Evolutionary conservation across 2,329 filamentous ascomycete genomes (phyloP).

Genomic region (Massarina eburnea): DNA sequence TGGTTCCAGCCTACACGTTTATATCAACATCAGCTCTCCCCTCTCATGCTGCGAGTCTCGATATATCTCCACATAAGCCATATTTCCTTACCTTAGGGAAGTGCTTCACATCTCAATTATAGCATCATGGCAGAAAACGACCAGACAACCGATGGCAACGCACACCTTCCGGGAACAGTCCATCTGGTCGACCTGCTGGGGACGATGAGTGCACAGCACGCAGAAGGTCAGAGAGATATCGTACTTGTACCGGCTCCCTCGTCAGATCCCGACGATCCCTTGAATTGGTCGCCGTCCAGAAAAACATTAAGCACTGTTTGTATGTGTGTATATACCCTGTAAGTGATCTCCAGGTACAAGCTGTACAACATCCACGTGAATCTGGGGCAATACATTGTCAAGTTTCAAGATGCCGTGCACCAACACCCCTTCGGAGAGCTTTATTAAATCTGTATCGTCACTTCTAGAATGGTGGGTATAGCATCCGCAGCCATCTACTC

Average conservation of each 20-base stretch:
- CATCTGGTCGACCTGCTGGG: constrained; percentile 47
- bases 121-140: neutral
- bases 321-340: constrained; percentile 51
- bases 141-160: constrained; percentile 1
- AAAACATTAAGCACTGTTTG: constrained; percentile 32
- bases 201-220: constrained; percentile 41
- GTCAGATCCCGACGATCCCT: constrained; percentile 36
- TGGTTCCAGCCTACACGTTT: neutral
- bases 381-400: too few species aligned
- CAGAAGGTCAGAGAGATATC: constrained; percentile 40
- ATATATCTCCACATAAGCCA: neutral
- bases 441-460: too few species aligned
- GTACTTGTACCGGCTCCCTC: constrained; percentile 45
- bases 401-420: too few species aligned
- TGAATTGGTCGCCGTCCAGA: constrained; percentile 36
- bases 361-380: too few species aligned
- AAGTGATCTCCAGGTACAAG: too few species aligned
- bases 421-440: too few species aligned
- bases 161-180: constrained; percentile 43
- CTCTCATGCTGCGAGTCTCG: neutral
- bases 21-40: neutral
- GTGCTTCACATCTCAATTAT: neutral
- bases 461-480: constrained; percentile 42
- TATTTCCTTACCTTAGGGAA: neutral
- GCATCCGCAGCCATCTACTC: constrained; percentile 54